Conservation (phyloP, 192 early-diverging fungal species). For the Phycomyces blakesleeanus region DNA sequence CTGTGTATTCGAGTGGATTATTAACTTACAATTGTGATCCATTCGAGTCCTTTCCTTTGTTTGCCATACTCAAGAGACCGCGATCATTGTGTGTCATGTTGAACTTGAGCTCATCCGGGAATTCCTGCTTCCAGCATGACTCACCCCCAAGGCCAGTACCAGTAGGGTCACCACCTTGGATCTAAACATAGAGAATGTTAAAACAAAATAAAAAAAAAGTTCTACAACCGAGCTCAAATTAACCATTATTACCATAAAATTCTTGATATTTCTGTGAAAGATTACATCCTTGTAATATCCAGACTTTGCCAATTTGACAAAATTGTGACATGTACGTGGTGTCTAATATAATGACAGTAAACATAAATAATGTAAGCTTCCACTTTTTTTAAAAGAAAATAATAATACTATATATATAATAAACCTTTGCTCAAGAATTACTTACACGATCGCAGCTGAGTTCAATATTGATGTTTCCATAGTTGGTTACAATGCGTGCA, state of each 20-base stretch:
- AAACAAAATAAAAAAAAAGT: constrained; percentile 6
- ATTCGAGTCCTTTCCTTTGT: constrained; percentile 90
- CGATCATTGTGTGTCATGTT: constrained; percentile 73
- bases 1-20: too few species aligned
- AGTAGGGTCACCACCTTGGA: constrained; percentile 97
- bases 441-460: constrained; percentile 69
- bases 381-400: too few species aligned
- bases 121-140: constrained; percentile 63
- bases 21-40: constrained; percentile 73
- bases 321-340: constrained; percentile 90
- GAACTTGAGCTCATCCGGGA: constrained; percentile 65
- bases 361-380: too few species aligned
- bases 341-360: constrained; percentile 48
- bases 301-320: constrained; percentile 78
- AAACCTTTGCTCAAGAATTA: background rate
- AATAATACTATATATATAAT: background rate
- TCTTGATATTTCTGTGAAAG: constrained; percentile 85
- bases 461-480: constrained; percentile 80
- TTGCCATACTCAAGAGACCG: constrained; percentile 94
- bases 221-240: background rate
- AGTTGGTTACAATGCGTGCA: constrained; percentile 73
- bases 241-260: constrained; percentile 76
- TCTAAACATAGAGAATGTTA: constrained; percentile 22
- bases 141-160: constrained; percentile 88
- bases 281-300: constrained; percentile 81